Evolutionary conservation across 108 stramenopile genomes (phyloP), one percentile per base, ranked within the genome.

Genomic region (Stephanodiscus minutulus): DNA sequence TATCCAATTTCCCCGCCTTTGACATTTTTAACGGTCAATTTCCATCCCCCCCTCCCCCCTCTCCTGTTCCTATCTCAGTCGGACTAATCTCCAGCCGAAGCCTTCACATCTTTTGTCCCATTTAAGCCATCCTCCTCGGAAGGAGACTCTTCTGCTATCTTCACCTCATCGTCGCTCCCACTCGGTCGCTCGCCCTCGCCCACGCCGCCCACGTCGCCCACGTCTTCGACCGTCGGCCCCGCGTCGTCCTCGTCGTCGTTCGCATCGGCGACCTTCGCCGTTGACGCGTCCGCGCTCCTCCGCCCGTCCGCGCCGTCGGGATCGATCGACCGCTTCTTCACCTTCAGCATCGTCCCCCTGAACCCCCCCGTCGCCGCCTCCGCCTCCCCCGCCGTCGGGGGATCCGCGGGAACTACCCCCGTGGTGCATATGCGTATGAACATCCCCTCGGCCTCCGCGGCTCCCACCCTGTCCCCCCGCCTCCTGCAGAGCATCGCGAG

Each of bases 391-490:
- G 61, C 47, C 53, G 56, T 44, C 0, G 70, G 77, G 3, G 70
- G 70, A 61, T 78, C 77, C 35, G 61, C 59, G 18, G 77, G 70
- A n/a, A 47, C 27, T 47, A 55, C 47, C 1, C 77, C 77, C 22
- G 77, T 79, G 24, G 77, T 79, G 50, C 77, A 79, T 21, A 79
- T 79, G 36, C 77, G 64, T 46, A 79, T 79, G 43, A 79, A 79
- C 59, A 79, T 31, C 28, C 77, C 62, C 49, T 79, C 77, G 37
- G 77, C 77, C 56, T 79, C 77, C 27, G 77, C 77, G 50, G 77
- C 77, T 17, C 77, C 77, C 5, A 62, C 50, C 50, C 61, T 37
- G 62, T 79, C 77, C 39, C 77, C 77, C 17, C 52, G 48, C 54
- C 55, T 79, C 37, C 70, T 62, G 52, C 70, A 79, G 25, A 66